Evolutionary conservation across 805 yeast species (phyloP).

Genomic region (Starmerella floricola): DNA sequence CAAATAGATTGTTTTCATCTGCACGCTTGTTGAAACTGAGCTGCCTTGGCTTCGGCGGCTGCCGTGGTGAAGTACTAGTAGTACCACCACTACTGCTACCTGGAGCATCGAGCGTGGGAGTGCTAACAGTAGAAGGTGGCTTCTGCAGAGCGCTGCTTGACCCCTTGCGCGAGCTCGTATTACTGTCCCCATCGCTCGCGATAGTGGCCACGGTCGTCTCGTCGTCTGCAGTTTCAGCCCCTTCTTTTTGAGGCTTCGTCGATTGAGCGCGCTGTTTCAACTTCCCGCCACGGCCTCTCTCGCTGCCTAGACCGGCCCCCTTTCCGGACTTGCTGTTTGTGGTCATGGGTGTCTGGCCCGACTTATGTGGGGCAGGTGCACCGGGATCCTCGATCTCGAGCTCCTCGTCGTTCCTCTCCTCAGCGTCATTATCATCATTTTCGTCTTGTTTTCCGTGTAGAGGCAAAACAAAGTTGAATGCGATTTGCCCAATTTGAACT

Average conservation of each 20-base stretch:
- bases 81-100: no score
- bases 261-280: slow-evolving; percentile 14
- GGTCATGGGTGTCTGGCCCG: not conserved
- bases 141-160: no score
- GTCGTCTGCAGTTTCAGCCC: no score
- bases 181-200: no score
- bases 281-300: slow-evolving; percentile 16
- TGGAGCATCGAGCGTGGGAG: no score
- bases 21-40: not conserved
- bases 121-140: no score
- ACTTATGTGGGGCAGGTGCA: not conserved
- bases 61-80: no score
- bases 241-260: not conserved
- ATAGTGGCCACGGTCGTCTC: slow-evolving; percentile 1
- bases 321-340: no score
- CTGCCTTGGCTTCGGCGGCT: not conserved
- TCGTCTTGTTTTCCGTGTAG: slow-evolving; percentile 31
- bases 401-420: slow-evolving; percentile 4
- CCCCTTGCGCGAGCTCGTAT: no score
- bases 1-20: slow-evolving; percentile 24
- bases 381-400: slow-evolving; percentile 9
- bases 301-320: slow-evolving; percentile 11
- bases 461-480: slow-evolving; percentile 79
- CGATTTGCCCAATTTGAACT: slow-evolving; percentile 86
- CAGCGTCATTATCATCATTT: slow-evolving; percentile 9